Evolutionary conservation across 129 eudicot genomes (phyloP), one percentile per base, ranked within the genome.

Genomic region (Sambucus nigra): DNA sequence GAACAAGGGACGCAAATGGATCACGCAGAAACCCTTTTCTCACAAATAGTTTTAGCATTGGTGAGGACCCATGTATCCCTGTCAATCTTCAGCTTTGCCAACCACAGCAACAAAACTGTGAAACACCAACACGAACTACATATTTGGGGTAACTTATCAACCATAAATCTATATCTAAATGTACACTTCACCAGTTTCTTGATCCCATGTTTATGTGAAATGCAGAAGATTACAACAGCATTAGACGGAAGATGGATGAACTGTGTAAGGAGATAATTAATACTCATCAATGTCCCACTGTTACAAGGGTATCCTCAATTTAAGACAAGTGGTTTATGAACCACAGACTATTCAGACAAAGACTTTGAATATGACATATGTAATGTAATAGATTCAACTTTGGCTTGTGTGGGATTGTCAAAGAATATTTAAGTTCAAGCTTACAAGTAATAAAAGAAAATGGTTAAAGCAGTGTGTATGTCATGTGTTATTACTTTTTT

Each of bases 51-150:
- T 42, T 70, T 67, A 66, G 74, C 73, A 65, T 71, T 22, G 76
- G 69, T 58, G 94, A 84, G 40, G 82, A 77, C 55, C 81, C 80
- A 57, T 45, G 65, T 71, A 72, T 49, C 66, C 62, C 79, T 56
- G 81, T 73, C 16, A 63, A 73, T 63, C 84, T 80, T 55, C 88
- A 84, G 57, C 88, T 84, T 57, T 73, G 84, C 49, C 84, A 70
- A 64, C 94, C 94, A 61, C 78, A 68, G 60, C 88, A 76, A 69
- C 69, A 76, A 18, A 70, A 53, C 19, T 18, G 25, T 7, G 79
- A 79, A 66, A 42, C 76, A 52, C 53, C 75, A 61, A 41, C 59
- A 24, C 74, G 63, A 25, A 66, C 63, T 39, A 61, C 83, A 57
- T 69, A 65, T 46, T 55, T 80, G 68, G 77, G 85, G 94, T 84